Evolutionary conservation across 345 rosid species (phyloP).

Genomic region (Rhodamnia argentea): DNA sequence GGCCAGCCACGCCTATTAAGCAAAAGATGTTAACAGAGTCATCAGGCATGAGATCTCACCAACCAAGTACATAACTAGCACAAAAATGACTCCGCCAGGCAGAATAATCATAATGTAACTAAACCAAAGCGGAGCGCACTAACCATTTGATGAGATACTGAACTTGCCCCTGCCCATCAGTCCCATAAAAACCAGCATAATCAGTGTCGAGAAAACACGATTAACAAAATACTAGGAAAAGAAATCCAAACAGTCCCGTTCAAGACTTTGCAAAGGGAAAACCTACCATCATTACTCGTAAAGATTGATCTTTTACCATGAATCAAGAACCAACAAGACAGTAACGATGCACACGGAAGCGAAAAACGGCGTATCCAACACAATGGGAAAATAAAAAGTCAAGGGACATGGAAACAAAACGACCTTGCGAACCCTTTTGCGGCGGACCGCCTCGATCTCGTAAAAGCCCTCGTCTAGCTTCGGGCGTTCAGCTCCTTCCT

Average conservation of each 20-base stretch:
- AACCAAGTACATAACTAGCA: neutral
- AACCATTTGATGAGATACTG: conserved; percentile 99
- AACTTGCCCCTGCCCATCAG: conserved; percentile 52
- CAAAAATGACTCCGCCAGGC: neutral
- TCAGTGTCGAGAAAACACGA: neutral
- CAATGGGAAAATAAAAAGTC: neutral
- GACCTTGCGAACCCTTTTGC: conserved; percentile 87
- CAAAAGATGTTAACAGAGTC: neutral
- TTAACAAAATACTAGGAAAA: neutral
- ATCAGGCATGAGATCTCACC: neutral
- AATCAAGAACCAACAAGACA: neutral
- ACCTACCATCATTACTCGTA: neutral
- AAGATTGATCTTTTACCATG: neutral
- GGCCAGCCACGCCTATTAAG: conserved; percentile 97
- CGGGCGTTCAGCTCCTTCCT: conserved; percentile 41
- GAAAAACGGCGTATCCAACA: neutral
- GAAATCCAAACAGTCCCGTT: neutral
- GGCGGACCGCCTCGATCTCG: conserved; percentile 96
- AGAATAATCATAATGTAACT: neutral
- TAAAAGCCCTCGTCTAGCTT: conserved; percentile 85
- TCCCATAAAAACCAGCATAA: neutral
- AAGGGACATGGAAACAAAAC: neutral
- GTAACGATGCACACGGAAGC: neutral
- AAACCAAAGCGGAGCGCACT: conserved; percentile 8
- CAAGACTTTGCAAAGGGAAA: neutral